Conservation (phyloP, 73 alveolate species). For the Stentor roeselii region DNA sequence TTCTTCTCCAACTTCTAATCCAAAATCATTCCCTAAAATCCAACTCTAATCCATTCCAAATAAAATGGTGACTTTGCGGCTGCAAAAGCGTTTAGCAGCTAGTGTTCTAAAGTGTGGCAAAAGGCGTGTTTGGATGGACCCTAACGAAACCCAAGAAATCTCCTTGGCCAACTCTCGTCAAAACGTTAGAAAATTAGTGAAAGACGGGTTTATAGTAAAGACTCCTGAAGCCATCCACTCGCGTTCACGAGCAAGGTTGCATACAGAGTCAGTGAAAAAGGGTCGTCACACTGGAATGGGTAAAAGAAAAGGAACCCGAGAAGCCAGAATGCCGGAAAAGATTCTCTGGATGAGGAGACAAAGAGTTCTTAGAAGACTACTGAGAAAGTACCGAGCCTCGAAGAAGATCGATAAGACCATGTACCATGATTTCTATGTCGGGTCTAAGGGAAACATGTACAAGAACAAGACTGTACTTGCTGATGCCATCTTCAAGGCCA, state of each 20-base stretch:
- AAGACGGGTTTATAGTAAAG: conserved; percentile 76
- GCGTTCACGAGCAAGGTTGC: conserved; percentile 76
- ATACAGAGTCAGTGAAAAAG: conserved; percentile 71
- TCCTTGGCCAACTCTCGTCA: conserved; percentile 90
- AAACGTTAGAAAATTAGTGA: conserved; percentile 71
- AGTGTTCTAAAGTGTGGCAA: conserved; percentile 78
- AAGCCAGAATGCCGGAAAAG: conserved; percentile 97
- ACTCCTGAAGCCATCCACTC: conserved; percentile 80
- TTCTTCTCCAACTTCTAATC: no score
- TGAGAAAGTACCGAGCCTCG: conserved; percentile 93
- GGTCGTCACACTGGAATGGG: conserved; percentile 98
- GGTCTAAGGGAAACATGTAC: conserved; percentile 98
- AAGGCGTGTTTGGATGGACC: conserved; percentile 96
- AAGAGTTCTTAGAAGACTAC: conserved; percentile 85
- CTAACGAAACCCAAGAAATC: conserved; percentile 94
- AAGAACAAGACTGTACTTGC: conserved; percentile 93
- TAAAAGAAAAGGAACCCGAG: conserved; percentile 95
- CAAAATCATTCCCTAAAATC: no score
- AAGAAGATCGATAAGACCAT: conserved; percentile 90
- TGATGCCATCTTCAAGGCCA: conserved; percentile 95
- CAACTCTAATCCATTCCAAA: no score
- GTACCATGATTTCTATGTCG: conserved; percentile 94
- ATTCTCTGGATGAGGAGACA: conserved; percentile 85
- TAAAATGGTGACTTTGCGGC: conserved; percentile 77
- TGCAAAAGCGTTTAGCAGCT: conserved; percentile 85